These are phyloP conservation scores for Torulaspora indica DNA, from an alignment of 805 yeast species.

Conservation along the genomic window DNA sequence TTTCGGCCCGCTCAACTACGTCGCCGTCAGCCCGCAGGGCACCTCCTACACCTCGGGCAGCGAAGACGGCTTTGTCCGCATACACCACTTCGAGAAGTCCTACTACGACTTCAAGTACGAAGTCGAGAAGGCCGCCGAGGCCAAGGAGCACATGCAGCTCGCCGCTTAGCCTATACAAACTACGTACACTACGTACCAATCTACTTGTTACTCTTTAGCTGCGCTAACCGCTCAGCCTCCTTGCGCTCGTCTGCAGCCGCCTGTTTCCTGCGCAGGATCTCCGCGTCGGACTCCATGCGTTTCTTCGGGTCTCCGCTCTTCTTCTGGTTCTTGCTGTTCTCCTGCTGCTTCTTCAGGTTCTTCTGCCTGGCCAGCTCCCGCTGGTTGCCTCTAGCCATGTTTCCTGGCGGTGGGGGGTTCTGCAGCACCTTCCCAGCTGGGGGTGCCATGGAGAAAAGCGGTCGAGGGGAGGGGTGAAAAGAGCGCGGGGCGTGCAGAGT, in stretches of 20 bases:
- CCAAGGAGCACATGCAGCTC: conserved; percentile 35
- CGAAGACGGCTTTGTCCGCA: conserved; percentile 95
- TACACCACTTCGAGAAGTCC: conserved; percentile 87
- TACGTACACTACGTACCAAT: no score
- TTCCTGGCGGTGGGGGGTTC: not conserved
- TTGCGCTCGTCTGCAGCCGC: conserved; percentile 44
- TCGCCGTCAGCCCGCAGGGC: conserved; percentile 93
- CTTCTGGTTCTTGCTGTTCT: conserved; percentile 52
- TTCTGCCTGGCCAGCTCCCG: conserved; percentile 90
- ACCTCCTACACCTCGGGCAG: conserved; percentile 94
- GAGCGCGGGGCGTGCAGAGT: no score
- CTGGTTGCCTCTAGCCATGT: conserved; percentile 95
- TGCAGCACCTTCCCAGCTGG: no score
- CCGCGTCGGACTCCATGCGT: conserved; percentile 86
- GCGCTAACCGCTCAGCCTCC: conserved; percentile 31
- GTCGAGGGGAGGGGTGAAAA: no score
- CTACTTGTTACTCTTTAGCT: not conserved
- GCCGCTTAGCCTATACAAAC: conserved; percentile 6
- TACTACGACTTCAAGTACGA: conserved; percentile 92
- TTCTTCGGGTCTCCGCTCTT: conserved; percentile 79
- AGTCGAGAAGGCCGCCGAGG: conserved; percentile 74
- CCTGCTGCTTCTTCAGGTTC: conserved; percentile 74
- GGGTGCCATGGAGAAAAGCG: no score
- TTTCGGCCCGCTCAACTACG: conserved; percentile 94
- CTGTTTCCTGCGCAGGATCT: conserved; percentile 83